A percentile compares a stretch with the other conserved stretches of the same genome.
These are phyloP conservation scores for Populus nigra DNA, from an alignment of 345 rosid genomes.

Conservation along the genomic window DNA sequence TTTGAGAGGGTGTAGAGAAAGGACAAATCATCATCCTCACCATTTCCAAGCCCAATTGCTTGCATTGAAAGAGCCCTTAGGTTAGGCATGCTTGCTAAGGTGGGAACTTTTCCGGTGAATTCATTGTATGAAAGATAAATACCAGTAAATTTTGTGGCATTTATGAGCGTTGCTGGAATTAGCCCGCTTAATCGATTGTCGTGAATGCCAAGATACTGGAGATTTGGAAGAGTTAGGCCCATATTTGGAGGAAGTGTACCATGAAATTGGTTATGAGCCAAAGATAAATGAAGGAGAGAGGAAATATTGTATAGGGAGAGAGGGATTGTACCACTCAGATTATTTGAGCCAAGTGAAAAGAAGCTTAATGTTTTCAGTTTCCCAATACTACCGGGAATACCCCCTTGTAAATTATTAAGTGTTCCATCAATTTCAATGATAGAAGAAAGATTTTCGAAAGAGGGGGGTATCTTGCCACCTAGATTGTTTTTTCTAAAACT, in stretches of 20 bases:
- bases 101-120: conserved; percentile 15
- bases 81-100: conserved; percentile 8
- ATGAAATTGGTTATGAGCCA: not conserved
- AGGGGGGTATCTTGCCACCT: no score
- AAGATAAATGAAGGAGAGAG: not conserved
- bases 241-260: not conserved
- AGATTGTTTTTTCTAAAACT: no score
- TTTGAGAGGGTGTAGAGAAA: conserved; percentile 10
- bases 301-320: no score
- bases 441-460: conserved; percentile 22
- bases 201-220: no score
- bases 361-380: conserved; percentile 11
- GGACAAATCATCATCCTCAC: not conserved
- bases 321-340: not conserved
- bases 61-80: conserved; percentile 1
- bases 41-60: conserved; percentile 15
- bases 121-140: not conserved
- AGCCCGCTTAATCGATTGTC: conserved; percentile 2
- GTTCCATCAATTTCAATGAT: not conserved
- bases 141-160: conserved; percentile 10
- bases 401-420: not conserved
- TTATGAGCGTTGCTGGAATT: conserved; percentile 24
- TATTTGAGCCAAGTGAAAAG: not conserved
- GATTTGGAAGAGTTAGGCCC: no score
- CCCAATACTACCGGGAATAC: conserved; percentile 28